phyloP scores from a whole-genome alignment of 768 basidiomycete genomes.

The Rhodosporidiobolus sp. region DNA sequence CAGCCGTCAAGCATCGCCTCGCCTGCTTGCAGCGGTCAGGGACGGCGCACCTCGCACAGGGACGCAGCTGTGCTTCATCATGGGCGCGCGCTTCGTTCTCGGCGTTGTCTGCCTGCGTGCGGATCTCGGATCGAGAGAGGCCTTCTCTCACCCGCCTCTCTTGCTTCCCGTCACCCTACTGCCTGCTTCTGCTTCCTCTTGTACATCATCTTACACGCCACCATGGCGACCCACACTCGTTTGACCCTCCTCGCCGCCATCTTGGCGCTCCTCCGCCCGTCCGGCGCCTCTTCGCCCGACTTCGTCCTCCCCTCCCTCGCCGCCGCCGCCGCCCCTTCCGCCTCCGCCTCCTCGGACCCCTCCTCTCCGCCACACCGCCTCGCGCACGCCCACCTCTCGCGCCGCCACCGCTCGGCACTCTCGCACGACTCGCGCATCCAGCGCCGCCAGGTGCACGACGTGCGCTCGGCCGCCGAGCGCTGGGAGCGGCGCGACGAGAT shows the following conservation, averaged over 20 bases:
- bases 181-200: not conserved
- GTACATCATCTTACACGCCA: not conserved
- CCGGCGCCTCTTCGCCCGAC: not conserved
- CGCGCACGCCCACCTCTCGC: not conserved
- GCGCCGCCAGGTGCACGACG: not conserved
- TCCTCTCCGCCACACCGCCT: not conserved
- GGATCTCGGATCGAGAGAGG: no score
- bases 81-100: no score
- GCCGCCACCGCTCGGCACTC: not conserved
- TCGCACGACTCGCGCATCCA: not conserved
- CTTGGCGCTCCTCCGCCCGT: not conserved
- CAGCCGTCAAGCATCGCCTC: no score
- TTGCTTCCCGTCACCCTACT: no score
- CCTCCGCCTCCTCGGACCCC: not conserved
- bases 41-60: no score
- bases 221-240: not conserved
- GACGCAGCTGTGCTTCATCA: no score
- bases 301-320: not conserved
- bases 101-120: no score
- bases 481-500: conserved; percentile 7
- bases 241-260: not conserved
- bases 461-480: not conserved
- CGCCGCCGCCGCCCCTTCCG: not conserved
- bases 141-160: not conserved
- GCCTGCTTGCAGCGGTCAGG: no score